Evolutionary conservation across 2,329 filamentous ascomycete genomes (phyloP).

Genomic region (Pseudocercospora crystallina): DNA sequence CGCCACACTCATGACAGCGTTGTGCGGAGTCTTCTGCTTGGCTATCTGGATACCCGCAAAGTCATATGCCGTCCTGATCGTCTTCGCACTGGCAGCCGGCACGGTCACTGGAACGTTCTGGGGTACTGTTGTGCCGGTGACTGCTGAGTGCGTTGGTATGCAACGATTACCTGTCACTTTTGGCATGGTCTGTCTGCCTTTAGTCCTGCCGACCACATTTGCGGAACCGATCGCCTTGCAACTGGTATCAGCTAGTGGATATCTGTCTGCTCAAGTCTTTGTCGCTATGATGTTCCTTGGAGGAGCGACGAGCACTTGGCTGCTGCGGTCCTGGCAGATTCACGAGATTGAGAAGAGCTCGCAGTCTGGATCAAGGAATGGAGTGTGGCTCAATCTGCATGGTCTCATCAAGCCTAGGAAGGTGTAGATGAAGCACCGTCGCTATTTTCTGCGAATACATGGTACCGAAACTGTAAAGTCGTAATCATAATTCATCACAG

Average conservation of each 20-base stretch:
- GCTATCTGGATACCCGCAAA: slow-evolving; percentile 27
- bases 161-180: slow-evolving; percentile 26
- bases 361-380: not conserved
- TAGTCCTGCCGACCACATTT: slow-evolving; percentile 29
- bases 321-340: slow-evolving; percentile 60
- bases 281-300: slow-evolving; percentile 59
- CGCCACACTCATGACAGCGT: slow-evolving; percentile 24
- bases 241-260: slow-evolving; percentile 35
- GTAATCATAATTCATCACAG: too few species aligned
- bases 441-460: too few species aligned
- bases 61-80: slow-evolving; percentile 21
- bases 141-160: slow-evolving; percentile 30
- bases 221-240: slow-evolving; percentile 30
- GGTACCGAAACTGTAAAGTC: too few species aligned
- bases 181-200: slow-evolving; percentile 27
- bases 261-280: slow-evolving; percentile 58
- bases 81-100: slow-evolving; percentile 25
- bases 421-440: not conserved
- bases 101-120: slow-evolving; percentile 28
- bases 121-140: slow-evolving; percentile 28
- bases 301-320: slow-evolving; percentile 51
- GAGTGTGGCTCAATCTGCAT: slow-evolving; percentile 1
- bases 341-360: slow-evolving; percentile 43
- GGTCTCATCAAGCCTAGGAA: slow-evolving; percentile 3
- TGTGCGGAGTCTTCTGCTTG: slow-evolving; percentile 27